phyloP scores from a whole-genome alignment of 2,329 filamentous ascomycete genomes.

The Talaromyces atroroseus region DNA sequence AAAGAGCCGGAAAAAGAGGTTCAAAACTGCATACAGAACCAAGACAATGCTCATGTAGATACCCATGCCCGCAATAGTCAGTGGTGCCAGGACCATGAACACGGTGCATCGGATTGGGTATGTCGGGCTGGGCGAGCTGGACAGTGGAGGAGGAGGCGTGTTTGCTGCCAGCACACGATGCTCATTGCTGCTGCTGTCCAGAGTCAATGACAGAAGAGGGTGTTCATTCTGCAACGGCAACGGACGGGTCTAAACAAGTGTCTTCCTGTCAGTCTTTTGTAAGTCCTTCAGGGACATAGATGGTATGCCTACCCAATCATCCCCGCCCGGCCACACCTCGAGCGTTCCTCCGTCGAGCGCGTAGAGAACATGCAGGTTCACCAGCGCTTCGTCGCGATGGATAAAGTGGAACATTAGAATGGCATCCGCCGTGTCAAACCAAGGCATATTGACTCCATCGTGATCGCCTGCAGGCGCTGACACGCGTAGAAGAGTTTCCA shows the following conservation, averaged over 20 bases:
- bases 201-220: slow-evolving; percentile 1
- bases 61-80: slow-evolving; percentile 1
- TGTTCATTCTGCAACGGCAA: neutral
- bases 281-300: neutral
- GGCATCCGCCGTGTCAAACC: slow-evolving; percentile 10
- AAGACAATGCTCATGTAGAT: neutral
- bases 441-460: slow-evolving; percentile 7
- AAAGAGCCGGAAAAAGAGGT: neutral
- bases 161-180: neutral
- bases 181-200: neutral
- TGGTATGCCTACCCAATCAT: neutral
- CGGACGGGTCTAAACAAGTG: too few relatives aligned
- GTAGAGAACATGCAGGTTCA: slow-evolving; percentile 1
- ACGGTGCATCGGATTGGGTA: neutral
- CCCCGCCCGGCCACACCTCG: slow-evolving; percentile 2
- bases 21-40: neutral
- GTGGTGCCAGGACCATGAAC: neutral
- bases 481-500: neutral
- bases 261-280: neutral
- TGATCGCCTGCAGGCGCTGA: slow-evolving; percentile 4
- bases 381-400: neutral
- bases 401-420: slow-evolving; percentile 7
- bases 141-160: neutral
- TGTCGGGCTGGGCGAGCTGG: slow-evolving; percentile 4
- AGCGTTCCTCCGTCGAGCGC: neutral